These are phyloP conservation scores for Exophiala alcalophila DNA, from an alignment of 2,329 filamentous ascomycete genomes.

Conservation along the genomic window DNA sequence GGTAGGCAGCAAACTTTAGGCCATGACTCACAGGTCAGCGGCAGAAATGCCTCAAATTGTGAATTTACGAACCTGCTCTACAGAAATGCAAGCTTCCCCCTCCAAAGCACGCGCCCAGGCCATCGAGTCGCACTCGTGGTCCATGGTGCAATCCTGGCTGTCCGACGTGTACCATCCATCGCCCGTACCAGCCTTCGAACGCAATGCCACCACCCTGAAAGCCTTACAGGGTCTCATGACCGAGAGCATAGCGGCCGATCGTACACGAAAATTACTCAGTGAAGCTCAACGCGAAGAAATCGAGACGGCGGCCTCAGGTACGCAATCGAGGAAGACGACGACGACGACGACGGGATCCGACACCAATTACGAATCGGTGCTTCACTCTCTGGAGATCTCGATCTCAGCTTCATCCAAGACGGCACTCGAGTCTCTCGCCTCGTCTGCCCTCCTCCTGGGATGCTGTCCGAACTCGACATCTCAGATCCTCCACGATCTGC, in stretches of 20 bases:
- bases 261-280: conserved; percentile 45
- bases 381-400: conserved; percentile 8
- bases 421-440: conserved; percentile 16
- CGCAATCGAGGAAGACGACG: no score
- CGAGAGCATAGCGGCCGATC: conserved; percentile 25
- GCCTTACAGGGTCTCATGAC: conserved; percentile 28
- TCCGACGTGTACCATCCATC: conserved; percentile 64
- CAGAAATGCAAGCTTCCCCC: conserved; percentile 53
- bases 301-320: background rate
- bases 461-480: background rate
- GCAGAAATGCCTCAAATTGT: no score
- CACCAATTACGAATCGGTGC: background rate
- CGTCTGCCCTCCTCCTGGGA: conserved; percentile 16
- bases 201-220: conserved; percentile 69
- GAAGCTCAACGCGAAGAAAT: conserved; percentile 14
- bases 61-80: no score
- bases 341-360: background rate
- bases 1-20: no score
- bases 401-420: conserved; percentile 4
- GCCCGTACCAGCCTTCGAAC: conserved; percentile 71
- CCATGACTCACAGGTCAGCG: no score
- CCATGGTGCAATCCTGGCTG: conserved; percentile 81
- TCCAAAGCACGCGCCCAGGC: conserved; percentile 70
- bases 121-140: conserved; percentile 86
- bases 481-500: conserved; percentile 5